Evolutionary conservation across 2,329 filamentous ascomycete species (phyloP).

Genomic region (Xylaria hypoxylon): DNA sequence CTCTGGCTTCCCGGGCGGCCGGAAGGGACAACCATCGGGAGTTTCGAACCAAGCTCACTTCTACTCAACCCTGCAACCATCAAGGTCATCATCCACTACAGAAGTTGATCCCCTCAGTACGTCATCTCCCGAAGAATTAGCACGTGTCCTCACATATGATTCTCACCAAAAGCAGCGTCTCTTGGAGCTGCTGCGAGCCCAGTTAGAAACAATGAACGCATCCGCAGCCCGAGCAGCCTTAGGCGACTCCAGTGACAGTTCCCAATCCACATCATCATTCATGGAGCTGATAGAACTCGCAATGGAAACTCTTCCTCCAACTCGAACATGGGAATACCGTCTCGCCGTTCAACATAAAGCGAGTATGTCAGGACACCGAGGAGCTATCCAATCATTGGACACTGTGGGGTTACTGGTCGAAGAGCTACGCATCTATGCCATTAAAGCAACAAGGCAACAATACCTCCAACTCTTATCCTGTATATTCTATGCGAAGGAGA

Average conservation of each 20-base stretch:
- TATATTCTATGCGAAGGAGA: constrained; percentile 51
- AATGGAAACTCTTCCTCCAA: constrained; percentile 47
- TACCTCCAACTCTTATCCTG: constrained; percentile 55
- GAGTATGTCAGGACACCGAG: constrained; percentile 35
- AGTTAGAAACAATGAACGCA: constrained; percentile 41
- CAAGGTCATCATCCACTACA: not conserved
- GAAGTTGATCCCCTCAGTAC: constrained; percentile 33
- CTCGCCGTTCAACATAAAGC: constrained; percentile 48
- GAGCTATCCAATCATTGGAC: constrained; percentile 38
- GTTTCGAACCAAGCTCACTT: constrained; percentile 40
- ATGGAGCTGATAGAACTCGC: constrained; percentile 45
- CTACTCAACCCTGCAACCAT: constrained; percentile 40
- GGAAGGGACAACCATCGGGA: constrained; percentile 29
- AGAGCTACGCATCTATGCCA: constrained; percentile 56
- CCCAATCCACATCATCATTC: constrained; percentile 36
- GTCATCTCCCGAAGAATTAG: constrained; percentile 35
- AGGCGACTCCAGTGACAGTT: constrained; percentile 1
- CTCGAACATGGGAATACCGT: constrained; percentile 52
- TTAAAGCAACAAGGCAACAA: constrained; percentile 52
- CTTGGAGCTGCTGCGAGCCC: constrained; percentile 43
- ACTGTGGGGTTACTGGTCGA: constrained; percentile 48
- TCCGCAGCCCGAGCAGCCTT: constrained; percentile 13
- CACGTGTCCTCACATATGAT: constrained; percentile 42
- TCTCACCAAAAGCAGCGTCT: constrained; percentile 45
- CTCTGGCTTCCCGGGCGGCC: constrained; percentile 28